Evolutionary conservation across 1,284 basidiomycete genomes (phyloP).

Genomic region (Rhodotorula sp.): DNA sequence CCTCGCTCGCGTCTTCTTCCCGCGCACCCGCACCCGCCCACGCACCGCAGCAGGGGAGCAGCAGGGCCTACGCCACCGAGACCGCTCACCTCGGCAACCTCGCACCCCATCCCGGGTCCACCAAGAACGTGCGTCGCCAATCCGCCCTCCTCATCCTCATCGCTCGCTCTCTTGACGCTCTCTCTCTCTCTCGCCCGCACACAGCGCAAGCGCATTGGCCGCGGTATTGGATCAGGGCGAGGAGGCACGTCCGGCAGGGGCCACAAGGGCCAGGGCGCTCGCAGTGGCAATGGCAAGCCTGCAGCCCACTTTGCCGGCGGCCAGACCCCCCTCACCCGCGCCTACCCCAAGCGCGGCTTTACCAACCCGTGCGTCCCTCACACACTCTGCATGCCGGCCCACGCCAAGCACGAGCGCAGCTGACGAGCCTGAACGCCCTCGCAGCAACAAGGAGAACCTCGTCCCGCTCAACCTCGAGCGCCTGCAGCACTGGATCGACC

Average conservation of each 20-base stretch:
- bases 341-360: constrained; percentile 93
- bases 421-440: not conserved
- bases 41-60: not conserved
- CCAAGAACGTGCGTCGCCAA: constrained; percentile 28
- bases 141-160: not conserved
- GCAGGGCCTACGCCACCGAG: constrained; percentile 24
- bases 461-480: constrained; percentile 75
- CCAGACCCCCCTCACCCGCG: constrained; percentile 88
- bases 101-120: constrained; percentile 35
- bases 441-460: constrained; percentile 29
- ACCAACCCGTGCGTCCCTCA: constrained; percentile 74
- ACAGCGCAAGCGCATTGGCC: constrained; percentile 86
- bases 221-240: constrained; percentile 85
- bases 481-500: constrained; percentile 87
- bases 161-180: constrained; percentile 2
- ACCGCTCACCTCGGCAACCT: constrained; percentile 34
- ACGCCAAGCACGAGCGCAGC: not conserved
- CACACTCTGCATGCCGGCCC: too few relatives aligned
- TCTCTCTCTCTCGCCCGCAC: constrained; percentile 5
- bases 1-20: not conserved
- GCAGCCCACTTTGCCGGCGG: constrained; percentile 82
- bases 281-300: constrained; percentile 85
- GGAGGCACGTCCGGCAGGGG: constrained; percentile 92
- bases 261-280: constrained; percentile 93
- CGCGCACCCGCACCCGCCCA: not conserved